Percentiles rank a stretch among this genome's conserved stretches.
Evolutionary conservation across 768 basidiomycete species (phyloP).

Genomic region (Mycena amicta): DNA sequence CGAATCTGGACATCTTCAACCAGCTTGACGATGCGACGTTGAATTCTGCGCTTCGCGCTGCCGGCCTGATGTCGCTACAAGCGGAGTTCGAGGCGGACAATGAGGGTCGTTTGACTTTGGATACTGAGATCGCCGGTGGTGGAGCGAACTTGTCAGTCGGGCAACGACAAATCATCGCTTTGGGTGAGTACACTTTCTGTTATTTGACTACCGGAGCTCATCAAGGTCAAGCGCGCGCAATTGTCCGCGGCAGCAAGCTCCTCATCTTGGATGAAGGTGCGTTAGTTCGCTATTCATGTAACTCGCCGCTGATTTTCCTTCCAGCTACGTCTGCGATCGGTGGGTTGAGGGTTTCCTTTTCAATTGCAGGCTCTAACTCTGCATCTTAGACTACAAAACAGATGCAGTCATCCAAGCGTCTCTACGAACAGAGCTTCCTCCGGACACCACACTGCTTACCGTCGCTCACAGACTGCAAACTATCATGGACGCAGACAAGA

Average conservation of each 20-base stretch:
- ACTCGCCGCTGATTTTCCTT: neutral
- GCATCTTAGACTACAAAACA: constrained; percentile 34
- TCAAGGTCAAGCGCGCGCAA: constrained; percentile 6
- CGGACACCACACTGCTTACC: constrained; percentile 8
- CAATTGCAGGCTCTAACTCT: no score
- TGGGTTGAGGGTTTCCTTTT: no score
- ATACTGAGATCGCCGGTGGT: constrained; percentile 5
- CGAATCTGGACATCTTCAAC: constrained; percentile 50
- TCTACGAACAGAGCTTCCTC: constrained; percentile 24
- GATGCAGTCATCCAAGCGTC: constrained; percentile 45
- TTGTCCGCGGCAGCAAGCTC: constrained; percentile 22
- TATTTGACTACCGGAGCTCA: neutral
- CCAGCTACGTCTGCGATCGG: constrained; percentile 20
- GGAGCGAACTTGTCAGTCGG: constrained; percentile 40
- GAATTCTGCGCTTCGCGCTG: constrained; percentile 36
- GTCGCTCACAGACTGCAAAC: constrained; percentile 16
- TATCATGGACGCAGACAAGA: constrained; percentile 12
- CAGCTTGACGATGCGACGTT: constrained; percentile 44
- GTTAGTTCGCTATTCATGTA: neutral
- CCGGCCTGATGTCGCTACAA: constrained; percentile 38
- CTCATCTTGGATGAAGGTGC: constrained; percentile 24
- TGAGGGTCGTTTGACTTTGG: constrained; percentile 25
- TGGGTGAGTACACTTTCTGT: constrained; percentile 36
- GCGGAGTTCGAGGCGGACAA: constrained; percentile 26
- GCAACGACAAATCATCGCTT: constrained; percentile 48